phyloP scores from a whole-genome alignment of 1,139 yeast species.

The Yamadazyma atmosphaerica region DNA sequence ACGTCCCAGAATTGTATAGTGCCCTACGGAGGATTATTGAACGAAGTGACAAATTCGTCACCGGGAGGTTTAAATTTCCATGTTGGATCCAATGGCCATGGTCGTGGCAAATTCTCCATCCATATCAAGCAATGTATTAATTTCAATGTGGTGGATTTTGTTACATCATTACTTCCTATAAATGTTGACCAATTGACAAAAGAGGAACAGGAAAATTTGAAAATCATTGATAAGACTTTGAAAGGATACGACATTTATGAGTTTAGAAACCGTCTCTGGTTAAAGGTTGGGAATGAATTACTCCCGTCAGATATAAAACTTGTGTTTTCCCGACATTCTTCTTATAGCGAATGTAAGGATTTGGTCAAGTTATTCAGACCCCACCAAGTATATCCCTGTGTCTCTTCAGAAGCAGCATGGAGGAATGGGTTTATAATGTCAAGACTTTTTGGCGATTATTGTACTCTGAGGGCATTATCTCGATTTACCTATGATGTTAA shows the following conservation, averaged over 20 bases:
- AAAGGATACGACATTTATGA: slow-evolving; percentile 25
- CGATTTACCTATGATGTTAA: slow-evolving; percentile 31
- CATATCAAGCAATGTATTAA: slow-evolving; percentile 40
- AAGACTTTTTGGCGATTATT: slow-evolving; percentile 45
- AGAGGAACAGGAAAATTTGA: slow-evolving; percentile 16
- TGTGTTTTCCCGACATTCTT: slow-evolving; percentile 57
- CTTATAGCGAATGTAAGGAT: slow-evolving; percentile 44
- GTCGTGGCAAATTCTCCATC: slow-evolving; percentile 18
- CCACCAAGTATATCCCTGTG: slow-evolving; percentile 47
- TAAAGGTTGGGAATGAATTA: slow-evolving; percentile 26
- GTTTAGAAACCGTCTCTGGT: slow-evolving; percentile 30
- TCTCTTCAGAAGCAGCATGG: slow-evolving; percentile 38
- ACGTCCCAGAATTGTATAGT: neutral
- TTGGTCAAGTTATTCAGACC: slow-evolving; percentile 43
- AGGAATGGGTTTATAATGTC: slow-evolving; percentile 42
- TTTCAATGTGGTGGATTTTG: slow-evolving; percentile 37
- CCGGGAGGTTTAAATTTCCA: neutral
- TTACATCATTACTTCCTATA: slow-evolving; percentile 30
- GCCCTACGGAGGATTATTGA: slow-evolving; percentile 4
- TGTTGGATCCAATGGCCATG: neutral
- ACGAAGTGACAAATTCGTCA: neutral
- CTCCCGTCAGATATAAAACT: slow-evolving; percentile 43
- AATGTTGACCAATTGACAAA: slow-evolving; percentile 16
- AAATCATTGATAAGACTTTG: slow-evolving; percentile 18
- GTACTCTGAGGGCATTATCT: slow-evolving; percentile 16